A percentile compares a stretch with the other conserved stretches of the same genome.
These are phyloP conservation scores for Erodium moschatum DNA, from an alignment of 441 rosid genomes.

Conservation along the genomic window DNA sequence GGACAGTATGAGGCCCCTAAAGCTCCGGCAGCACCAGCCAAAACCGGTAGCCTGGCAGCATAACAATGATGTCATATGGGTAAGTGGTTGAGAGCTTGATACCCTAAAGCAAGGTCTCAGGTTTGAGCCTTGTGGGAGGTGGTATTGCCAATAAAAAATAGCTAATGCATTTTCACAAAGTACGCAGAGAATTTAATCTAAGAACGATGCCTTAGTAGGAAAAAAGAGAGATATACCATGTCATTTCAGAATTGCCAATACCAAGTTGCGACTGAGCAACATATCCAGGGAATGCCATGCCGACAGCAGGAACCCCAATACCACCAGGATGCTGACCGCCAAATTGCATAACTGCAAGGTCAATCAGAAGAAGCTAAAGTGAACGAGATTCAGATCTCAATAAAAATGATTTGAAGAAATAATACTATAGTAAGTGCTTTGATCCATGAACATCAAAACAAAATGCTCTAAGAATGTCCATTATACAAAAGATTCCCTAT, in stretches of 20 bases:
- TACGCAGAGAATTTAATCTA: background rate
- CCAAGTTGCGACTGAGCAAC: constrained; percentile 83
- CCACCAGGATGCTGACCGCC: constrained; percentile 88
- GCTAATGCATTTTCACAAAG: background rate
- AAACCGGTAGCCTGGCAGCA: constrained; percentile 69
- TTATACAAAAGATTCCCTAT: background rate
- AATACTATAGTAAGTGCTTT: background rate
- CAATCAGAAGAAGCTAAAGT: constrained; percentile 15
- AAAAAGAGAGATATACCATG: constrained; percentile 49
- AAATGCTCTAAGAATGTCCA: background rate
- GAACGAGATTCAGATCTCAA: background rate
- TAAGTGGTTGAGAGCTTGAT: background rate
- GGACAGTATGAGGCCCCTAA: constrained; percentile 69
- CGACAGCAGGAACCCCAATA: constrained; percentile 76
- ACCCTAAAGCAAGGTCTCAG: background rate
- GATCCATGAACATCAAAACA: background rate
- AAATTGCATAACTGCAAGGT: constrained; percentile 69
- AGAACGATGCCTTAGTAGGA: background rate
- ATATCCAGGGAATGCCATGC: constrained; percentile 99
- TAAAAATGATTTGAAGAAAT: background rate
- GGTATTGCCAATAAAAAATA: background rate
- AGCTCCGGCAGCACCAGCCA: constrained; percentile 77
- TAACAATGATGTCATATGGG: background rate
- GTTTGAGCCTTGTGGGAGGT: background rate
- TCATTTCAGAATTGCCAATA: constrained; percentile 81